phyloP scores from a whole-genome alignment of 2,329 filamentous ascomycete genomes.

The Venturia effusa region DNA sequence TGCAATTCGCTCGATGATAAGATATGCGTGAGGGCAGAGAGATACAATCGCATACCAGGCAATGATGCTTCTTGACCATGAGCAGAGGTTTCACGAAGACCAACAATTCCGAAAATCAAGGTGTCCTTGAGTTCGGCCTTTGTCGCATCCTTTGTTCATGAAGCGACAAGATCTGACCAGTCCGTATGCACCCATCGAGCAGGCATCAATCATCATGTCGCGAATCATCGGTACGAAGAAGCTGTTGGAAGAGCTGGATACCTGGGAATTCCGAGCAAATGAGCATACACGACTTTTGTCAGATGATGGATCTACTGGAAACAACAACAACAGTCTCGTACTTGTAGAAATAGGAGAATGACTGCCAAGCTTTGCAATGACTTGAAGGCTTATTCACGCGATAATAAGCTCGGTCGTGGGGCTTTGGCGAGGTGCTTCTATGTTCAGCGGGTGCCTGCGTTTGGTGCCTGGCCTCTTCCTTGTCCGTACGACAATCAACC shows the following conservation, averaged over 20 bases:
- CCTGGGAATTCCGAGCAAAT: not conserved
- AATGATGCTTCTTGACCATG: not conserved
- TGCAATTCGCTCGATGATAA: not conserved
- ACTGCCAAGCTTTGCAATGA: not conserved
- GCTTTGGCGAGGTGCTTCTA: no score
- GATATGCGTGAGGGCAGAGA: not conserved
- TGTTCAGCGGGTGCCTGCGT: not conserved
- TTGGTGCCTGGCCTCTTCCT: not conserved
- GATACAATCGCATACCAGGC: not conserved
- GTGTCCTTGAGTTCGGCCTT: not conserved
- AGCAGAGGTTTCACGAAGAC: not conserved
- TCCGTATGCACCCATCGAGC: not conserved
- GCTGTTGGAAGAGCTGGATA: not conserved
- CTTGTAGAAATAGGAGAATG: not conserved
- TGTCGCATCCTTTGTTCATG: not conserved
- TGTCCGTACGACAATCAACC: not conserved
- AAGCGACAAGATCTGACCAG: not conserved
- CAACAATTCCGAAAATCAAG: not conserved
- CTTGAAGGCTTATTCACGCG: not conserved
- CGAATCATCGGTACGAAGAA: not conserved
- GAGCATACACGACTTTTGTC: not conserved
- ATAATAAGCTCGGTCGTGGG: not conserved
- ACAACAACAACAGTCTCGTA: not conserved
- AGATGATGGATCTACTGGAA: not conserved
- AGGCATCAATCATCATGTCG: not conserved